Percentiles rank a stretch among this genome's conserved stretches.
These are phyloP conservation scores for Croton setiger DNA, from an alignment of 441 rosid genomes.

Conservation along the genomic window DNA sequence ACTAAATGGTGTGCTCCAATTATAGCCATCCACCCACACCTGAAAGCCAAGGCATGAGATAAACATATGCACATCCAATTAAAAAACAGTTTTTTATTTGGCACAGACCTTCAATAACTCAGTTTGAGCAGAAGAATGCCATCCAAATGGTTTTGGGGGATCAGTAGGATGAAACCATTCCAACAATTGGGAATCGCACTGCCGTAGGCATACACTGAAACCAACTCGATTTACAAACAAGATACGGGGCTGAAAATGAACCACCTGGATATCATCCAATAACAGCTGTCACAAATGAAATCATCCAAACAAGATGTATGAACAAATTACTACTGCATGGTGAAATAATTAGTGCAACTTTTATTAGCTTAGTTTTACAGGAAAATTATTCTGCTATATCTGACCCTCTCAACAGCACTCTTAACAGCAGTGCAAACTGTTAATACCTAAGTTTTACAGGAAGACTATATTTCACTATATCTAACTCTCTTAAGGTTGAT, in stretches of 20 bases:
- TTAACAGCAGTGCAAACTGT: too few species aligned
- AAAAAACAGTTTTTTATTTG: not conserved
- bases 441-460: too few species aligned
- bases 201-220: constrained; percentile 72
- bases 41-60: constrained; percentile 27
- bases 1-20: constrained; percentile 93
- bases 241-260: constrained; percentile 90
- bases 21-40: constrained; percentile 74
- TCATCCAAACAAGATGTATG: not conserved
- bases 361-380: too few species aligned
- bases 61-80: not conserved
- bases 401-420: too few species aligned
- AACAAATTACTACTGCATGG: constrained; percentile 4
- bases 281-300: constrained; percentile 10
- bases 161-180: constrained; percentile 91
- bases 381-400: too few species aligned
- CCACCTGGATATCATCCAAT: constrained; percentile 60
- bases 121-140: constrained; percentile 68
- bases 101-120: constrained; percentile 70
- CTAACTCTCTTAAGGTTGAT: too few species aligned
- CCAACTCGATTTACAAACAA: constrained; percentile 87
- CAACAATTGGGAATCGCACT: constrained; percentile 72
- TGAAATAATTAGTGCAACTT: not conserved
- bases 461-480: too few species aligned
- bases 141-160: constrained; percentile 75